These are phyloP conservation scores for Clonostachys solani DNA, from an alignment of 2,329 filamentous ascomycete genomes.

Conservation along the genomic window DNA sequence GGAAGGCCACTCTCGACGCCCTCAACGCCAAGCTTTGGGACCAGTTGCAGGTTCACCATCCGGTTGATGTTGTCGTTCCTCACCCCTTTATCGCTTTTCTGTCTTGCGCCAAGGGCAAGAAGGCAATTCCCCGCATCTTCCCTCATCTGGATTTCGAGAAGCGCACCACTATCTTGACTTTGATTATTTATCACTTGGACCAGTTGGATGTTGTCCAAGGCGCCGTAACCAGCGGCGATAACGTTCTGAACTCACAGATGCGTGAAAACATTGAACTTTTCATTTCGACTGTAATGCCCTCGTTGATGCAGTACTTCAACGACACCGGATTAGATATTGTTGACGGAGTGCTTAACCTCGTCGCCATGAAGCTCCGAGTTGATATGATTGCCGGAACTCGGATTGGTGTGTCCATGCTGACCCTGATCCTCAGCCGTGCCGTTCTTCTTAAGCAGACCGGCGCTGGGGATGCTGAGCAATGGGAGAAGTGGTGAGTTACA, in stretches of 20 bases:
- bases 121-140: constrained; percentile 91
- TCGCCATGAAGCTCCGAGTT: constrained; percentile 79
- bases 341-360: constrained; percentile 80
- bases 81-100: constrained; percentile 97
- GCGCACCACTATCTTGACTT: constrained; percentile 89
- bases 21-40: constrained; percentile 81
- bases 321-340: constrained; percentile 90
- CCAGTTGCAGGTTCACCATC: constrained; percentile 87
- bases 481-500: constrained; percentile 70
- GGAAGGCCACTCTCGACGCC: constrained; percentile 53
- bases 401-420: constrained; percentile 84
- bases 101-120: constrained; percentile 93
- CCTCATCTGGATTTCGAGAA: constrained; percentile 89
- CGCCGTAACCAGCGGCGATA: constrained; percentile 69
- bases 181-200: constrained; percentile 92
- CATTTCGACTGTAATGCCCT: constrained; percentile 81
- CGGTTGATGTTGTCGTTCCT: constrained; percentile 69
- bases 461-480: constrained; percentile 64
- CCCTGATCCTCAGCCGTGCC: constrained; percentile 89
- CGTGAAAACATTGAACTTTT: constrained; percentile 94
- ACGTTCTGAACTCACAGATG: constrained; percentile 66
- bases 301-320: constrained; percentile 83
- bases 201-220: constrained; percentile 84
- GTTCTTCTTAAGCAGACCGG: constrained; percentile 86
- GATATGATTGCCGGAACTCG: constrained; percentile 81